phyloP scores from a whole-genome alignment of 805 yeast species.

The Wickerhamomyces ciferrii region DNA sequence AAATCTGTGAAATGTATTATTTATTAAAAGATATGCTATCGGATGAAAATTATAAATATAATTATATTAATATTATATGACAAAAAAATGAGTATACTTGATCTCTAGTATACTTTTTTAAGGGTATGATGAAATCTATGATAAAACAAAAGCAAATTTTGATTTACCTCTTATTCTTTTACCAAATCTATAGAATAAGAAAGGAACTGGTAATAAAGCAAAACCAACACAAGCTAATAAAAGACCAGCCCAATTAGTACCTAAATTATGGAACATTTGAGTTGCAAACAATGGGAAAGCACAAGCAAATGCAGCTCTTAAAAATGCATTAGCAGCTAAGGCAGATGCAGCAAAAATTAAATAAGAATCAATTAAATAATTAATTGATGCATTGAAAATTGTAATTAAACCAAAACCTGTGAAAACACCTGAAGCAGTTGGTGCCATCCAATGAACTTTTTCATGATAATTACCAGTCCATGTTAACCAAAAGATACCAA shows the following conservation, averaged over 20 bases:
- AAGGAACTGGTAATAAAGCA: conserved; percentile 61
- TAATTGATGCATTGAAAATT: conserved; percentile 64
- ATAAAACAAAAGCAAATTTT: conserved; percentile 44
- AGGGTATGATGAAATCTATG: too few relatives aligned
- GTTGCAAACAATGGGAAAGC: conserved; percentile 69
- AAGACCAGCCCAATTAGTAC: conserved; percentile 76
- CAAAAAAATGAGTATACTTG: too few relatives aligned
- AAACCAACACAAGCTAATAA: conserved; percentile 58
- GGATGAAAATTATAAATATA: too few relatives aligned
- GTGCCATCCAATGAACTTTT: conserved; percentile 77
- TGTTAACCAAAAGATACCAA: conserved; percentile 80
- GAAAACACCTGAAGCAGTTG: conserved; percentile 58
- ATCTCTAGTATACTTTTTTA: too few relatives aligned
- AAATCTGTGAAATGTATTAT: too few relatives aligned
- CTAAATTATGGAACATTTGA: conserved; percentile 65
- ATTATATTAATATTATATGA: too few relatives aligned
- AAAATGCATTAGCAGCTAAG: conserved; percentile 64
- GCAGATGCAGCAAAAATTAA: conserved; percentile 74
- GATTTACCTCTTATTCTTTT: conserved; percentile 48
- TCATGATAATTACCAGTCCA: conserved; percentile 81
- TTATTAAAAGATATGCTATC: too few relatives aligned
- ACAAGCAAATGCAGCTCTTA: conserved; percentile 66
- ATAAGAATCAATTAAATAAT: conserved; percentile 70
- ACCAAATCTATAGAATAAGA: conserved; percentile 38
- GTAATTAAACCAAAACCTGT: conserved; percentile 65